Conservation (phyloP, 192 early-diverging fungal genomes). For the Thoreauomyces humboldtii region DNA sequence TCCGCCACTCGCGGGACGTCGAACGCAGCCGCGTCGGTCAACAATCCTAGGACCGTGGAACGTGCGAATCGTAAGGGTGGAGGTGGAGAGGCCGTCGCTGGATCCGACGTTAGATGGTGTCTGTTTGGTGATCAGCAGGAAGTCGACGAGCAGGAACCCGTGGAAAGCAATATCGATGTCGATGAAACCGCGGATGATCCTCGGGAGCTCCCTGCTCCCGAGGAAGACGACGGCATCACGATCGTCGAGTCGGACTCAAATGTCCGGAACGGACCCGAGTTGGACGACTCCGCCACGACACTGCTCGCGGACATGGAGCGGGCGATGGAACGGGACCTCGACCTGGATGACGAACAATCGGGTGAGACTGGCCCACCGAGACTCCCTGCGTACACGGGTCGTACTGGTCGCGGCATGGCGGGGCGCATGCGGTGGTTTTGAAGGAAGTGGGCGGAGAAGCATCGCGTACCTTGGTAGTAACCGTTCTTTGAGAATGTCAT, state of each 20-base stretch:
- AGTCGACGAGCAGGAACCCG: neutral
- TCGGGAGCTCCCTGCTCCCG: neutral
- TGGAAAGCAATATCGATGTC: too few species aligned
- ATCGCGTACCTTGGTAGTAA: too few species aligned
- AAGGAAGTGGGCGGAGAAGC: too few species aligned
- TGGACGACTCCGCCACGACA: neutral
- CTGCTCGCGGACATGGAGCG: neutral
- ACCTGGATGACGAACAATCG: neutral
- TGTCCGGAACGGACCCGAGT: neutral
- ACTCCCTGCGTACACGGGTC: neutral
- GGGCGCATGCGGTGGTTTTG: too few species aligned
- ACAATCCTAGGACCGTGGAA: conserved; percentile 8
- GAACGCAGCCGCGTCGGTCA: neutral
- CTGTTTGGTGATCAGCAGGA: conserved; percentile 25
- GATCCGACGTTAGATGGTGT: conserved; percentile 31
- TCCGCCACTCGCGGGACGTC: neutral
- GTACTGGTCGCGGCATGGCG: neutral
- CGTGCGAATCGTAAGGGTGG: conserved; percentile 11
- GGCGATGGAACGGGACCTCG: neutral
- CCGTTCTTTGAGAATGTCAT: too few species aligned
- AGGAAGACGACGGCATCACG: too few species aligned
- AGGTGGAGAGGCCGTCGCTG: conserved; percentile 34
- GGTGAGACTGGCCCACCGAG: neutral
- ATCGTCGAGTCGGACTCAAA: neutral
- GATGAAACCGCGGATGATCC: neutral